A percentile compares a stretch with the other conserved stretches of the same genome.
Evolutionary conservation across 495 filamentous ascomycete species (phyloP).

Genomic region (Penicillium crystallinum): DNA sequence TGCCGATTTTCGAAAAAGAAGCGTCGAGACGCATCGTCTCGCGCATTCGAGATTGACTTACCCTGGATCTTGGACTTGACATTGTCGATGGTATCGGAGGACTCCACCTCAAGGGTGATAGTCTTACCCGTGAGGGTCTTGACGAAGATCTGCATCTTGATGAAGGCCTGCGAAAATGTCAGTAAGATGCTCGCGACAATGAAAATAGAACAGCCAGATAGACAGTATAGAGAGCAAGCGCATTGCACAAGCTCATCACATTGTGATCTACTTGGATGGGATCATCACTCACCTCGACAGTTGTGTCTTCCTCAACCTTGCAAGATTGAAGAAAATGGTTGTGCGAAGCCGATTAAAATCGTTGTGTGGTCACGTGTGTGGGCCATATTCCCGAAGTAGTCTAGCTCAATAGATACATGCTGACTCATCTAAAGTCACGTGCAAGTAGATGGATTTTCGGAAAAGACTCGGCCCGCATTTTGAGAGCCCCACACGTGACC

Average conservation of each 20-base stretch:
- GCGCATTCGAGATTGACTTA: conserved; percentile 23
- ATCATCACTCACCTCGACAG: conserved; percentile 48
- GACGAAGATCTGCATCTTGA: conserved; percentile 98
- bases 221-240: background rate
- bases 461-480: background rate
- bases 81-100: conserved; percentile 99
- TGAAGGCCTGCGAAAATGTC: conserved; percentile 40
- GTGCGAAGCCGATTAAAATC: conserved; percentile 39
- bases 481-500: background rate
- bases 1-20: background rate
- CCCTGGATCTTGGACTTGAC: conserved; percentile 93
- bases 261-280: background rate
- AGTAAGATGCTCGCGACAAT: conserved; percentile 5
- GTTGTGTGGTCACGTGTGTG: conserved; percentile 45
- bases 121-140: conserved; percentile 99
- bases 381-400: background rate
- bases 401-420: background rate
- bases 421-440: conserved; percentile 1
- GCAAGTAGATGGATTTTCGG: background rate
- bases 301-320: conserved; percentile 55
- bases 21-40: background rate
- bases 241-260: conserved; percentile 6
- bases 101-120: conserved; percentile 99
- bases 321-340: conserved; percentile 31
- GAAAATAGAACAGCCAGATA: background rate